These are phyloP conservation scores for Candida jianshihensis DNA, from an alignment of 805 yeast genomes.

Conservation along the genomic window DNA sequence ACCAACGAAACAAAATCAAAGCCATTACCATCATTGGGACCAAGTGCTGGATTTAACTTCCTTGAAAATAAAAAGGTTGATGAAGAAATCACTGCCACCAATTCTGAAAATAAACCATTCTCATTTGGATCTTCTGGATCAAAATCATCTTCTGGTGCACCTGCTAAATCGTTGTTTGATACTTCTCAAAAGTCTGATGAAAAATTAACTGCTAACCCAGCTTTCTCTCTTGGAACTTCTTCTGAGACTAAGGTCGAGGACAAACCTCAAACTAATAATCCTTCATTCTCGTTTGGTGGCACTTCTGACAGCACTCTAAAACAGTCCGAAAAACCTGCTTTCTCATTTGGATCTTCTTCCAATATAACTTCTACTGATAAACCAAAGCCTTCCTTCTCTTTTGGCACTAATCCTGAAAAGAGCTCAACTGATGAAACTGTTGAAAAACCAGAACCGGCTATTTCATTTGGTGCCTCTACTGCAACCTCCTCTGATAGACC, in stretches of 20 bases:
- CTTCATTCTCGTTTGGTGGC: conserved; percentile 1
- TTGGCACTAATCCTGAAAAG: conserved; percentile 3
- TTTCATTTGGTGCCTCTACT: conserved; percentile 1
- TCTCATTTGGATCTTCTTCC: conserved; percentile 4
- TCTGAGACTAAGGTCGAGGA: neutral
- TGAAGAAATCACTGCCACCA: neutral
- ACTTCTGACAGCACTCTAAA: neutral
- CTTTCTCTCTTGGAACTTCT: neutral
- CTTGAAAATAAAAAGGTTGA: conserved; percentile 7
- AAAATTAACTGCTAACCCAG: neutral
- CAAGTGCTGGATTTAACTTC: conserved; percentile 26
- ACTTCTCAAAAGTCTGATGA: no score
- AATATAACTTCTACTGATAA: conserved; percentile 5
- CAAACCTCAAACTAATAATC: neutral
- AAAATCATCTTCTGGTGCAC: no score
- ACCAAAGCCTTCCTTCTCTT: conserved; percentile 7
- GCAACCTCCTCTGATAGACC: conserved; percentile 6
- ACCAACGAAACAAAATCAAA: neutral
- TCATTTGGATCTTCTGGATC: neutral
- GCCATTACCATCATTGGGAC: conserved; percentile 10
- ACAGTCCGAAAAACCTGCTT: conserved; percentile 3
- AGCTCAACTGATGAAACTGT: neutral
- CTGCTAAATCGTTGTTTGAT: no score
- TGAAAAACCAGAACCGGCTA: conserved; percentile 9
- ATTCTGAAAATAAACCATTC: neutral